A percentile compares a stretch with the other conserved stretches of the same genome.
Evolutionary conservation across 176 grass and related monocot genomes (phyloP).

Genomic region (Aechmea fasciata): DNA sequence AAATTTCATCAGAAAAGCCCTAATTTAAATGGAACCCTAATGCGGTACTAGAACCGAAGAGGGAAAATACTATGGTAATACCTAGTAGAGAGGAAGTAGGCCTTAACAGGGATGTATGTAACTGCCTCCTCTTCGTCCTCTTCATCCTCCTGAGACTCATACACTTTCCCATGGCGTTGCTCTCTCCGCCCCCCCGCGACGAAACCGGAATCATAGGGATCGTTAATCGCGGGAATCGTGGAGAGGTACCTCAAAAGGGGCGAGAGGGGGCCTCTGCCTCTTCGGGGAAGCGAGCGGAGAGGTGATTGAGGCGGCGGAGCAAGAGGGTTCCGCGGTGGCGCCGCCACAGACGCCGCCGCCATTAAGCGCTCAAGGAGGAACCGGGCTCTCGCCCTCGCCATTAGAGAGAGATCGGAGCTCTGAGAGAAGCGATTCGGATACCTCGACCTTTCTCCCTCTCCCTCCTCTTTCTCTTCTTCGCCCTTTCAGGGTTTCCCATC

Average conservation of each 20-base stretch:
- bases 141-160: conserved; percentile 30
- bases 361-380: background rate
- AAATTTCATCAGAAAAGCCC: background rate
- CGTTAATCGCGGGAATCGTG: background rate
- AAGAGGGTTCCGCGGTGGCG: background rate
- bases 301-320: background rate
- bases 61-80: background rate
- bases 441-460: background rate
- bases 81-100: conserved; percentile 85
- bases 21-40: background rate
- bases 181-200: background rate
- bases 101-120: conserved; percentile 83
- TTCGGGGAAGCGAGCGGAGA: background rate
- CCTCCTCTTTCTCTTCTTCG: background rate
- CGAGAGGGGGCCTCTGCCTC: background rate
- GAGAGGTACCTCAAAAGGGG: background rate
- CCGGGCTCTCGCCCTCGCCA: background rate
- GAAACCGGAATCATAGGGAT: background rate
- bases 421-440: background rate
- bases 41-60: background rate
- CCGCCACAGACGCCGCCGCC: background rate
- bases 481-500: too few species aligned
- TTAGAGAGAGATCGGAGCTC: background rate
- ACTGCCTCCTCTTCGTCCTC: conserved; percentile 41
- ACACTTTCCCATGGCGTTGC: background rate